Evolutionary conservation across 768 basidiomycete genomes (phyloP), one percentile per base, ranked within the genome.

Genomic region (Phylloporus sp.): DNA sequence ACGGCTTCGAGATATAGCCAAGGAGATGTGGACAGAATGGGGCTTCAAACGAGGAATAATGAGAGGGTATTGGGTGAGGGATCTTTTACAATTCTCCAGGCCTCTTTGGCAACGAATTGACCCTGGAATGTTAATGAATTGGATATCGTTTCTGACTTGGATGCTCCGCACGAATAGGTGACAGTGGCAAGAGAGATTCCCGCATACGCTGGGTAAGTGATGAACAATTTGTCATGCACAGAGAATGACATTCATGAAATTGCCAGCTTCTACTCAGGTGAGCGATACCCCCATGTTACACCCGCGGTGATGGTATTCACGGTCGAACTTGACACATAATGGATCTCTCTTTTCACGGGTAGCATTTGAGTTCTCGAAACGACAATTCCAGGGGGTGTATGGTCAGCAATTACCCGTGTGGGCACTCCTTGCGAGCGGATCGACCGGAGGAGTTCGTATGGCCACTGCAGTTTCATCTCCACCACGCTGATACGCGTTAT

Each of bases 131-230:
- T 18, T 12, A 0, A 2, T 20, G n/a, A 8, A 22, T n/a, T n/a
- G n/a, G n/a, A n/a, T n/a, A n/a, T 26, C 15, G 15, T 28, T 28
- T 41, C 58, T 60, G 9, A 56, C 32, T n/a, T 11, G 22, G 8
- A 23, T 36, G 8, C 8, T 29, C 5, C 26, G 13, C 7, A 22
- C 24, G 24, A 32, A 10, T 60, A 95, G 93, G 78, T 93, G 12
- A 98, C 97, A 0, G 82, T 97, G 18, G 84, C 84, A 1, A 78
- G 95, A 58, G 97, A 99, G 70, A 93, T 98, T 31, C 97, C 97
- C 2, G 95, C 94, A 9, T 97, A 97, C 65, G 94, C 95, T 28
- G 93, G 89, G 84, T 69, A 44, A 26, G 57, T 47, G 9, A 22
- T 15, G 6, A 28, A 22, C 44, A 23, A 0, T 31, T 35, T 20